Evolutionary conservation across 2,329 filamentous ascomycete species (phyloP), one percentile per base, ranked within the genome.

Genomic region (Cordyceps cicadae): DNA sequence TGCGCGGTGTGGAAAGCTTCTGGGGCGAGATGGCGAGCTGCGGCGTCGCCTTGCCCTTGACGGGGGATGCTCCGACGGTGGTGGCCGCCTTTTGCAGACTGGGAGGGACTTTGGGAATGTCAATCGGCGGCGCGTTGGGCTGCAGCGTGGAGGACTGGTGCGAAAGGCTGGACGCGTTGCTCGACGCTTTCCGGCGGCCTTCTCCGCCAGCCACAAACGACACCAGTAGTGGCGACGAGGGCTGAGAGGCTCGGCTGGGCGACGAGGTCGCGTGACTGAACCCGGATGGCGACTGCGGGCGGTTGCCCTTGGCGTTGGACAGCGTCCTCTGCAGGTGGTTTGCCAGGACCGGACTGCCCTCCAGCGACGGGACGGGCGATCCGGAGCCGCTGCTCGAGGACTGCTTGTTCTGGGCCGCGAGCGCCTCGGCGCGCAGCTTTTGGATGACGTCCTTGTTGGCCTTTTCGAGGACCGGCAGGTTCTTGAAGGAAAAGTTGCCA

Each of bases 391-490:
- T 75, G 1, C 80, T 68, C 4, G 73, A 71, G 5, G 76, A 71
- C 39, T 76, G 74, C 68, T 87, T 86, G 68, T 73, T 83, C 66
- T 87, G 84, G 2, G 79, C 75, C 3, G 84, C 92, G 76, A 97
- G 81, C 3, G 94, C 92, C 73, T 97, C 92, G 24, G 92, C 91
- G 12, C 92, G 87, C 61, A 99, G 79, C 72, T 97, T 97, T 68
- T 97, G 92, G 37, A 99, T 96, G 34, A 97, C 92, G 68, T 99
- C 94, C 71, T 99, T 99, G 75, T 99, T 99, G 59, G 94, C 94
- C 73, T 97, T 97, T 69, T 97, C 94, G 19, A 99, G 80, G 21
- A 97, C 93, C 0, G 93, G 92, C 54, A 99, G 77, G 68, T 99
- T 99, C 77, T 99, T 99, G 80, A 96, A 99, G 45, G 91, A 86